Conservation (phyloP, 345 rosid genomes). For the Turritis glabra region DNA sequence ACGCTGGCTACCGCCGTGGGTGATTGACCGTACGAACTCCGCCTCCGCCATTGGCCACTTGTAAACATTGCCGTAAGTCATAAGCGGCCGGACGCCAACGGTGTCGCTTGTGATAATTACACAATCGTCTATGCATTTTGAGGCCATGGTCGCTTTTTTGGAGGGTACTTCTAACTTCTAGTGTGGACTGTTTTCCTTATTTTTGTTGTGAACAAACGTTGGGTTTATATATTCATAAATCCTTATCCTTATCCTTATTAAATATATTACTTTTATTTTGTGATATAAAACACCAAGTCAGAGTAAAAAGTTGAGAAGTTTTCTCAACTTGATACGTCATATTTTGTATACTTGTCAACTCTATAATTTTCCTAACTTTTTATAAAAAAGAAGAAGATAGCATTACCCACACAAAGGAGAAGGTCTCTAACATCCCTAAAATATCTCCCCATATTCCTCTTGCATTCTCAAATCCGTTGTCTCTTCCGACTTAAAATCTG, state of each 20-base stretch:
- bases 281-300: constrained; percentile 8
- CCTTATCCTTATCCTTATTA: background rate
- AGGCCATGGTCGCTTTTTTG: constrained; percentile 44
- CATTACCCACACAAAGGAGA: background rate
- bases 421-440: background rate
- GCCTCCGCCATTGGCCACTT: constrained; percentile 72
- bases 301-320: constrained; percentile 3
- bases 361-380: background rate
- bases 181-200: background rate
- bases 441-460: background rate
- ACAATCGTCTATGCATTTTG: constrained; percentile 65
- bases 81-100: constrained; percentile 42
- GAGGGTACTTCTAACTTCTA: background rate
- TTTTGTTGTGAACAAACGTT: background rate
- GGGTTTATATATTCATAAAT: background rate
- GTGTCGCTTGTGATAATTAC: constrained; percentile 53
- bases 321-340: constrained; percentile 25
- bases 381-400: background rate
- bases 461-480: background rate
- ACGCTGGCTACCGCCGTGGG: constrained; percentile 10
- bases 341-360: too few relatives aligned
- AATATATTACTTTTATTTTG: background rate
- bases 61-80: constrained; percentile 57
- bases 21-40: constrained; percentile 52
- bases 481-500: background rate